These are phyloP conservation scores for Backusella westeae DNA, from an alignment of 192 early-diverging fungal genomes.

Conservation along the genomic window DNA sequence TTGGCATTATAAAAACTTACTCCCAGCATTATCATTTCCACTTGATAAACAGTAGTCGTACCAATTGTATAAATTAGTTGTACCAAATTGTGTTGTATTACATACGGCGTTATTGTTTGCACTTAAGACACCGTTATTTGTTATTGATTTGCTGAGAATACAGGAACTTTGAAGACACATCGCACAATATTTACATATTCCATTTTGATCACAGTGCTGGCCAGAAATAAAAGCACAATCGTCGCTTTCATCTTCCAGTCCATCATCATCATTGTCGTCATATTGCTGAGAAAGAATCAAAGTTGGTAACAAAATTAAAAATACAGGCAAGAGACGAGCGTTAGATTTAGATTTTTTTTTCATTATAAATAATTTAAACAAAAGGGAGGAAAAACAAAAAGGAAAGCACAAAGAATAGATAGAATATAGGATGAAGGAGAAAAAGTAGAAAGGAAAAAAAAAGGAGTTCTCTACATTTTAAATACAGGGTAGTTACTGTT, in stretches of 20 bases:
- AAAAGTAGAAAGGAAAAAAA: slow-evolving; percentile 9
- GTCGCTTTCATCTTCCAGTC: slow-evolving; percentile 12
- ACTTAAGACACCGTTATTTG: not conserved
- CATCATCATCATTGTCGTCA: not conserved
- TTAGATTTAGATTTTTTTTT: slow-evolving; percentile 8
- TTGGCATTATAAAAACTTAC: slow-evolving; percentile 1
- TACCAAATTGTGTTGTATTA: slow-evolving; percentile 19
- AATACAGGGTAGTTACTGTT: not conserved
- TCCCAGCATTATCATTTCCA: slow-evolving; percentile 22
- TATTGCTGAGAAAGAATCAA: not conserved
- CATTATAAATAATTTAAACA: slow-evolving; percentile 3
- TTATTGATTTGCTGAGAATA: slow-evolving; percentile 18
- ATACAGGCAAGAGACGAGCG: not conserved
- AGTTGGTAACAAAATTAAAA: not conserved
- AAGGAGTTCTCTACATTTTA: not conserved
- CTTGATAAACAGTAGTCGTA: slow-evolving; percentile 25
- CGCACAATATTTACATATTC: slow-evolving; percentile 26
- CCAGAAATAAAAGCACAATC: slow-evolving; percentile 19
- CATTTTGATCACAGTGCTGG: slow-evolving; percentile 15
- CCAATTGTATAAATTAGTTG: slow-evolving; percentile 15
- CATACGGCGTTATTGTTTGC: not conserved
- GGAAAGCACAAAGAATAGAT: not conserved
- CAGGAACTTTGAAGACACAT: slow-evolving; percentile 26
- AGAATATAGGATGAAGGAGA: slow-evolving; percentile 10
- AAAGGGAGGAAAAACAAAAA: slow-evolving; percentile 10